Evolutionary conservation across 148 eudicot species (phyloP).

Genomic region (Chenopodium berlandieri): DNA sequence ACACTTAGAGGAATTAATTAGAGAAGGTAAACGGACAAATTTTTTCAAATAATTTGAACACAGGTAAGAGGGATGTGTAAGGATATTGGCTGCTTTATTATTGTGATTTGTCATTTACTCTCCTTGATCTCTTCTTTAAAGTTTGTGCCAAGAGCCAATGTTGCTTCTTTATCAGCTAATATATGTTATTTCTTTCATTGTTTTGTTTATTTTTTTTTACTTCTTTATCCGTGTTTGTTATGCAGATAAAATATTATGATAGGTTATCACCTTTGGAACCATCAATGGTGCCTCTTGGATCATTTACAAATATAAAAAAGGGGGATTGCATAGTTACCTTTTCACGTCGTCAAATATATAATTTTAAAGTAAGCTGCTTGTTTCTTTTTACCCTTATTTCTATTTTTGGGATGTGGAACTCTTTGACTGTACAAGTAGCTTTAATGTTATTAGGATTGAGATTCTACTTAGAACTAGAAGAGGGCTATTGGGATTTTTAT

Average conservation of each 20-base stretch:
- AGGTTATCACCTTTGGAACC: constrained; percentile 93
- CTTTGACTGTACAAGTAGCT: not conserved
- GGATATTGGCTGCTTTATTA: too few species aligned
- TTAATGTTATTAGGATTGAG: too few species aligned
- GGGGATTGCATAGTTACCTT: constrained; percentile 96
- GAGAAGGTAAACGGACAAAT: too few species aligned
- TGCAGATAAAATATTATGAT: constrained; percentile 76
- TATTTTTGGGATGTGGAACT: not conserved
- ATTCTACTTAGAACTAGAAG: too few species aligned
- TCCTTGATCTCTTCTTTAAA: too few species aligned
- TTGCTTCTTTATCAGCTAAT: not conserved
- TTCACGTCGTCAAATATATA: constrained; percentile 77
- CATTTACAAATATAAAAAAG: constrained; percentile 61
- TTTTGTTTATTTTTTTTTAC: not conserved
- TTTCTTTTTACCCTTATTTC: not conserved
- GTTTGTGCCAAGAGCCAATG: too few species aligned
- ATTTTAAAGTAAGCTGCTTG: constrained; percentile 49
- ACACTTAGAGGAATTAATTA: too few species aligned
- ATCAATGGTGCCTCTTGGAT: constrained; percentile 64
- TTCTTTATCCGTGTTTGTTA: not conserved
- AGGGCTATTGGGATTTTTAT: too few species aligned
- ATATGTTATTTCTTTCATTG: constrained; percentile 2
- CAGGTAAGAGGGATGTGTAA: too few species aligned
- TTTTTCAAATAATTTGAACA: too few species aligned
- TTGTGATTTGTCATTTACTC: too few species aligned